Percentiles rank a stretch among this genome's conserved stretches.
phyloP scores from a whole-genome alignment of 257 asterid genomes.

The Nicotiana noctiflora region DNA sequence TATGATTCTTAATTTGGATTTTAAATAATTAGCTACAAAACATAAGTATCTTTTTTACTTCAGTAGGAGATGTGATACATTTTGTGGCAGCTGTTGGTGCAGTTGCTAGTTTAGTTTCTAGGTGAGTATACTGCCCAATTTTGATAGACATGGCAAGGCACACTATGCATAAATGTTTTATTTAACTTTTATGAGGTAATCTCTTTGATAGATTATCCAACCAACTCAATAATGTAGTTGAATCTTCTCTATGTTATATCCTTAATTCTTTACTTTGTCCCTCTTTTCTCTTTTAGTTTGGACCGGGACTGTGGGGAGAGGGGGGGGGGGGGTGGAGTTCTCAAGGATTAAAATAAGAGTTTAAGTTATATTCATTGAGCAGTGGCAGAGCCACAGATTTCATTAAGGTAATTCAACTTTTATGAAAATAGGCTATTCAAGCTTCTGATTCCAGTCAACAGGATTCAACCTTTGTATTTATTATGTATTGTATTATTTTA shows the following conservation, averaged over 20 bases:
- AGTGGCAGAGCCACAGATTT: too few species aligned
- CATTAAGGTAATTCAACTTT: too few species aligned
- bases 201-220: background rate
- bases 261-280: background rate
- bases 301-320: too few species aligned
- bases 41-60: background rate
- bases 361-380: too few species aligned
- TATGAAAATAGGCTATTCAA: too few species aligned
- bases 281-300: too few species aligned
- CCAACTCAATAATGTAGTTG: conserved; percentile 8
- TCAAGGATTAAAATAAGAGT: too few species aligned
- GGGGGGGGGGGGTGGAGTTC: too few species aligned
- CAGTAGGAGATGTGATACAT: background rate
- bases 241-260: background rate
- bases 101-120: conserved; percentile 14
- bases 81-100: background rate
- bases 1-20: background rate
- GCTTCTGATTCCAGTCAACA: too few species aligned
- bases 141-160: background rate
- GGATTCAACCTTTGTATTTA: too few species aligned
- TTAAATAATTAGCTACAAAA: background rate
- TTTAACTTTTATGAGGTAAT: background rate
- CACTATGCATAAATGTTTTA: background rate
- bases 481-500: too few species aligned
- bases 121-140: background rate